Conservation (phyloP, 306 rosid genomes). For the Trifolium dubium region DNA sequence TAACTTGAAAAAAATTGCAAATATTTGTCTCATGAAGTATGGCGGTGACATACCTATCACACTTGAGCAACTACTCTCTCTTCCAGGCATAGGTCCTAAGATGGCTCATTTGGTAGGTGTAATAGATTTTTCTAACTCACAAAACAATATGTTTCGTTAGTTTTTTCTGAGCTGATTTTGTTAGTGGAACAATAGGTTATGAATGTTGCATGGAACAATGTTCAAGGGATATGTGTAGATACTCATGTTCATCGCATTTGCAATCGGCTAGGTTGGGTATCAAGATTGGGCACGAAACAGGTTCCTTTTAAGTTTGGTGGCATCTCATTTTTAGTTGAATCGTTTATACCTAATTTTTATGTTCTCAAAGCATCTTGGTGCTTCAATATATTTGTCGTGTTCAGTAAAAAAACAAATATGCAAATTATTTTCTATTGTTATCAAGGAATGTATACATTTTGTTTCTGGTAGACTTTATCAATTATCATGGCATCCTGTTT, state of each 20-base stretch:
- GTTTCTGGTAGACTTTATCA: background rate
- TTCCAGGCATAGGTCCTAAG: conserved; percentile 98
- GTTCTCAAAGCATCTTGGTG: conserved; percentile 22
- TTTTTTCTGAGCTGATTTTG: conserved; percentile 34
- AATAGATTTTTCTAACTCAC: conserved; percentile 30
- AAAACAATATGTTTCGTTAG: conserved; percentile 36
- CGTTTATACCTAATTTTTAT: conserved; percentile 15
- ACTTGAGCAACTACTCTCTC: conserved; percentile 78
- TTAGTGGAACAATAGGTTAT: conserved; percentile 65
- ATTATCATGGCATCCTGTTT: background rate
- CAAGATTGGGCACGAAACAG: conserved; percentile 77
- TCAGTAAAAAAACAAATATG: background rate
- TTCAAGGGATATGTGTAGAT: conserved; percentile 97
- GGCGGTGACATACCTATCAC: conserved; percentile 89
- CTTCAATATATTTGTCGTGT: background rate
- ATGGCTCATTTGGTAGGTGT: conserved; percentile 90
- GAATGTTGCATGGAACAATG: conserved; percentile 95
- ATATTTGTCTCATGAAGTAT: conserved; percentile 79
- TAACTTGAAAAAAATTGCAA: conserved; percentile 91
- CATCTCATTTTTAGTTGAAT: conserved; percentile 24
- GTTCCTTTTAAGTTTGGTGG: conserved; percentile 46
- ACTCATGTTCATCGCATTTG: conserved; percentile 96
- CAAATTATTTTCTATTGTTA: conserved; percentile 17
- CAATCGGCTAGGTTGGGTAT: conserved; percentile 95
- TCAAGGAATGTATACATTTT: conserved; percentile 6